Base-by-base conservation (phyloP, 1,284 basidiomycete genomes). In the Cryptococcus hybrid region DNA sequence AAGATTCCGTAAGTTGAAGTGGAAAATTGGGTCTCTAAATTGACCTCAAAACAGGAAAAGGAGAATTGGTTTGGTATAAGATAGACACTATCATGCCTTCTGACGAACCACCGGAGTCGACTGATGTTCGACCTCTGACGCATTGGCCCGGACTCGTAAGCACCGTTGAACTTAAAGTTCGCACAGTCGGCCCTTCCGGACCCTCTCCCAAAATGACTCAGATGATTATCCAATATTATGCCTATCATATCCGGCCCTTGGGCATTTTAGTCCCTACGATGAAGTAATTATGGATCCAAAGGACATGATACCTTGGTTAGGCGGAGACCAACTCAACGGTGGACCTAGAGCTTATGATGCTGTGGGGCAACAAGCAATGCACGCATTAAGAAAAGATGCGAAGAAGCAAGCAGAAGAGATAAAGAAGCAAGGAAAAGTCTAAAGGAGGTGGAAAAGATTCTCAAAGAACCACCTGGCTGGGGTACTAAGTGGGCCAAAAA, bases 61-160 rank as follows among this genome's bases (percentile, higher is more conserved):
- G 74, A 42, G 74, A 76, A 57, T 60, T 75, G 2, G 61, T 75
- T 4, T 76, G 68, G 67, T 68, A 71, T 56, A 52, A 58, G 8
- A 67, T 74, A 36, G 50, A 63, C 0, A 61, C 63, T 2, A 66
- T 75, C 43, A 7, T 48, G 6, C 54, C 71, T 5, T 67, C 69
- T 9, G 44, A 47, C 4, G 44, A 38, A 3, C 18, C 30, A 30
- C 40, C 47, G 18, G 38, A 37, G 13, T 34, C 30, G 9, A 15
- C 34, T 46, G 56, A 50, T 7, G 42, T 69, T 1, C 63, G 62
- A 7, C 49, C 57, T 3, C 64, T 76, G 38, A 74, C 73, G 0
- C 74, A 75, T 48, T 76, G 74, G 74, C 74, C 74, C 2, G 73
- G 65, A 1, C 57, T 75, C 2, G 15, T 63, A 34, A 45, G 51